Evolutionary conservation across 1,284 basidiomycete genomes (phyloP).

Genomic region (Takashimella tepidaria): DNA sequence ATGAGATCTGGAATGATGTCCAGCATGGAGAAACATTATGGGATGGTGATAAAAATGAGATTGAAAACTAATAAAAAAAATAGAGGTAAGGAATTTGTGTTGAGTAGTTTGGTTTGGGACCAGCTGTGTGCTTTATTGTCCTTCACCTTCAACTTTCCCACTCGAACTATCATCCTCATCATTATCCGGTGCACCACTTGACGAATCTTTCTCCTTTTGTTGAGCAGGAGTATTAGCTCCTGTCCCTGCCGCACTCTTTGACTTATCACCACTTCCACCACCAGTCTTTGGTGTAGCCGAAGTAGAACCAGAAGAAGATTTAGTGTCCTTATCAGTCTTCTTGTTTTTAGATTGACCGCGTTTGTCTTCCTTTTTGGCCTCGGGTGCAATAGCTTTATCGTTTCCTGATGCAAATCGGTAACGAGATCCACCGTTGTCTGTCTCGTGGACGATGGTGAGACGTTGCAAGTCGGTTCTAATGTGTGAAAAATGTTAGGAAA

Average conservation of each 20-base stretch:
- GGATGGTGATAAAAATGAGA: too few species aligned
- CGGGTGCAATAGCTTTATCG: neutral
- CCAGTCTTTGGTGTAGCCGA: neutral
- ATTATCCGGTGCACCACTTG: neutral
- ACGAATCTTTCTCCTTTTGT: neutral
- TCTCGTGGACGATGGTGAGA: conserved; percentile 53
- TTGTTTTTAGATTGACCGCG: conserved; percentile 1
- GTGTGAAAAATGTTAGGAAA: conserved; percentile 49
- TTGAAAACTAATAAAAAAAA: too few species aligned
- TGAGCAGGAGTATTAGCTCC: neutral
- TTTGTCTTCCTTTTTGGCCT: neutral
- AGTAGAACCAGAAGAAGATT: too few species aligned
- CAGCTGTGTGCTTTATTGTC: too few species aligned
- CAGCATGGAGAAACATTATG: too few species aligned
- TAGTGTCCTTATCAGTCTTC: neutral
- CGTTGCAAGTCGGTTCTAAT: conserved; percentile 50
- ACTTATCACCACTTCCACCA: neutral
- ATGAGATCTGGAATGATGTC: too few species aligned
- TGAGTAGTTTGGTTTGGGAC: too few species aligned
- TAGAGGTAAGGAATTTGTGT: too few species aligned
- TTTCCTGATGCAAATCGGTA: conserved; percentile 4
- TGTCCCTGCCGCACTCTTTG: neutral
- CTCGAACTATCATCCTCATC: neutral
- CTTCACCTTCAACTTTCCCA: neutral
- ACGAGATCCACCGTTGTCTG: conserved; percentile 20